Evolutionary conservation across 163 green algal species (phyloP), one percentile per base, ranked within the genome.

Genomic region (Chloromonas sp.): DNA sequence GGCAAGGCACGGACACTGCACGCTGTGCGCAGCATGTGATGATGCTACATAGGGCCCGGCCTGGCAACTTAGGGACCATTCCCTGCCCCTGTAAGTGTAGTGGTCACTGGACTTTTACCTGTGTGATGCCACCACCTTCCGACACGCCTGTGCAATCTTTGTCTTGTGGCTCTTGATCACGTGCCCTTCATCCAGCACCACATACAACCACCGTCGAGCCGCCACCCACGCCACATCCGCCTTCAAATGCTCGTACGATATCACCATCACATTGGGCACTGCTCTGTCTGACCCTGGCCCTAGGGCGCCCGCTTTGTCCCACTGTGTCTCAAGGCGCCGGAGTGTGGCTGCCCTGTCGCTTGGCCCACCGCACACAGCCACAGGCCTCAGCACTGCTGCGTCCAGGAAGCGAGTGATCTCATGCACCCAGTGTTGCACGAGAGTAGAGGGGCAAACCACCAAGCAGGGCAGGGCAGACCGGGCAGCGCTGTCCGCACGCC

Each of bases 111-210:
- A 36, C 36, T 36, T 8, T 0, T n/a, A 88, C 87, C 87, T 86
- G 84, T 91, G 85, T n/a, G 78, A 61, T 14, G 88, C 88, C 15
- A 70, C 14, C 2, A 96, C 61, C 0, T 86, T 78, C 84, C 92
- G 92, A 86, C 66, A 81, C 0, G 88, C 91, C 86, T 88, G 81
- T 15, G 90, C 89, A 5, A 96, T 79, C 83, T 94, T 93, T 61
- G 91, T 91, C 86, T 96, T 95, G 1, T 95, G 90, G 91, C 96
- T 98, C 87, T 95, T 93, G 82, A 99, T 98, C 66, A 97, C 89
- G 89, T 99, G 97, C 0, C 97, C 96, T 87, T 99, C 97, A 83
- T 99, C 97, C 87, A 99, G 91, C 15, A 98, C 90, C 81, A 89
- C 94, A 89, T 99, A 99, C 36, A 94, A 81, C 95, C 95, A 99